phyloP scores from a whole-genome alignment of 768 basidiomycete genomes.

The Suillus paluster region DNA sequence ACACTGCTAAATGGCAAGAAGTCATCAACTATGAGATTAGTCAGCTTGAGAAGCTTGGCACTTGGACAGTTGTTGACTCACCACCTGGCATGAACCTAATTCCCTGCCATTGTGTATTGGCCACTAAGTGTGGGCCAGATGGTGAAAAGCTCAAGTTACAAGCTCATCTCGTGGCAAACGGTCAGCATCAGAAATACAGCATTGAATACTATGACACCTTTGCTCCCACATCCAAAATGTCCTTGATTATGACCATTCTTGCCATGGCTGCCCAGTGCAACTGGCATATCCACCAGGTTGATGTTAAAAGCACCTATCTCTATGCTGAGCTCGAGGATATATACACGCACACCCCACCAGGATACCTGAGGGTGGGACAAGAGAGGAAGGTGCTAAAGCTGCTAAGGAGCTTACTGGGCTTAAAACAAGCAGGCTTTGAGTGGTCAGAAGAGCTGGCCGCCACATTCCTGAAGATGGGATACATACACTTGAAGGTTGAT shows the following conservation, averaged over 20 bases:
- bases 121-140: neutral
- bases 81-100: conserved; percentile 34
- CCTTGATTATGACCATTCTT: conserved; percentile 13
- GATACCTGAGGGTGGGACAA: conserved; percentile 20
- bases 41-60: too few species aligned
- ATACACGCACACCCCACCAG: conserved; percentile 41
- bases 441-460: conserved; percentile 30
- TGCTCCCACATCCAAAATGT: conserved; percentile 14
- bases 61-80: conserved; percentile 29
- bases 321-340: conserved; percentile 34
- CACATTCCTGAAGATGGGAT: neutral
- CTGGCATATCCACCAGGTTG: conserved; percentile 16
- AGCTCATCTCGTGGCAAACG: conserved; percentile 5
- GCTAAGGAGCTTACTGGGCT: conserved; percentile 41
- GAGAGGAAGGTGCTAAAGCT: conserved; percentile 30
- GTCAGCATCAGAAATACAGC: too few species aligned
- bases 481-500: neutral
- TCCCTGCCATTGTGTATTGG: conserved; percentile 23
- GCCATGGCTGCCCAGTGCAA: conserved; percentile 16
- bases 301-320: conserved; percentile 21
- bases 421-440: too few species aligned
- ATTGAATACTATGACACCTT: conserved; percentile 28
- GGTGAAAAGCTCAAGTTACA: neutral
- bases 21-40: too few species aligned
- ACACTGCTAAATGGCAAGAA: too few species aligned